Percentiles rank a stretch among this genome's conserved stretches.
Evolutionary conservation across 768 basidiomycete genomes (phyloP).

Genomic region (Obba rivulosa): DNA sequence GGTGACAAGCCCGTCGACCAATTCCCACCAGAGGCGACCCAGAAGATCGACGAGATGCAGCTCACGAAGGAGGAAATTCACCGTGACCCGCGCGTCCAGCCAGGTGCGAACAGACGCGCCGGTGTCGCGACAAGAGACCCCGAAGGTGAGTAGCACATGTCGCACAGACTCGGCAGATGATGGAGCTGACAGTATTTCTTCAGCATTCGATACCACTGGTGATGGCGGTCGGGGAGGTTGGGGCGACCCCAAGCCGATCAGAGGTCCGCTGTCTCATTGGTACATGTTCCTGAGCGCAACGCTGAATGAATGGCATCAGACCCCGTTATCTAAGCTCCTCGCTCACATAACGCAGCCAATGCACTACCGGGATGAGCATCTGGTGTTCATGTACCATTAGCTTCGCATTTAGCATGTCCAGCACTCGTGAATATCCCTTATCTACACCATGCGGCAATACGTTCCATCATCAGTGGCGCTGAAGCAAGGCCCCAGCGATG

Average conservation of each 20-base stretch:
- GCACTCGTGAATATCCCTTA: too few relatives aligned
- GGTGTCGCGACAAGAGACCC: slow-evolving; percentile 24
- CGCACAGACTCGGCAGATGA: not conserved
- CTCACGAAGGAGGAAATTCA: slow-evolving; percentile 16
- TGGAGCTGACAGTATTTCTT: not conserved
- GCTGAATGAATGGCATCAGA: not conserved
- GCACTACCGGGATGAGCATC: too few relatives aligned
- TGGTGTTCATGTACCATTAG: too few relatives aligned
- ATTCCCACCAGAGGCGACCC: slow-evolving; percentile 15
- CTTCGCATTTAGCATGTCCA: too few relatives aligned
- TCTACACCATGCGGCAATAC: too few relatives aligned
- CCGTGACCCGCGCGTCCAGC: slow-evolving; percentile 14
- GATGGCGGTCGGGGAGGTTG: not conserved
- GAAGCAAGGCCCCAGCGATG: too few relatives aligned
- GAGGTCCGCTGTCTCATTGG: not conserved
- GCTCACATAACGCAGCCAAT: too few relatives aligned
- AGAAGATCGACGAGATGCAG: slow-evolving; percentile 19
- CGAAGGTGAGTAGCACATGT: slow-evolving; percentile 4
- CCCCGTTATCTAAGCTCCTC: not conserved
- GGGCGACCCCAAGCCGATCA: slow-evolving; percentile 4
- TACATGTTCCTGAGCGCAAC: not conserved
- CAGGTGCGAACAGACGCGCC: slow-evolving; percentile 24
- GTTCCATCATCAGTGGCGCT: too few relatives aligned
- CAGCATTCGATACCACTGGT: slow-evolving; percentile 3
- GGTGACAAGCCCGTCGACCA: slow-evolving; percentile 22